Percentiles rank a stretch among this genome's conserved stretches.
phyloP scores from a whole-genome alignment of 495 filamentous ascomycete species.

The Penicillium angulare region DNA sequence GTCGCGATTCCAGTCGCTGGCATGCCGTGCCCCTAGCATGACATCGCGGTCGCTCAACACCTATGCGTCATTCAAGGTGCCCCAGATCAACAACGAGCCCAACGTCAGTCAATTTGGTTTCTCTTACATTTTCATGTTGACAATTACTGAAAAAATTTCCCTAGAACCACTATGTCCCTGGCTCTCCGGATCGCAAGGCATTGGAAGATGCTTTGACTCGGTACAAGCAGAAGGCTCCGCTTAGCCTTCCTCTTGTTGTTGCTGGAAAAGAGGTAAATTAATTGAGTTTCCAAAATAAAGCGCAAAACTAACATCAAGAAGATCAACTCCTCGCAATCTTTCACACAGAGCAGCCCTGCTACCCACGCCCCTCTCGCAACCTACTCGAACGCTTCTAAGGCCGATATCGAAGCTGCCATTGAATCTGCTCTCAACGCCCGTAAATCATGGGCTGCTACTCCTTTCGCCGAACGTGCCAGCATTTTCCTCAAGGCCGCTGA shows the following conservation, averaged over 20 bases:
- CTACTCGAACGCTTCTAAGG: constrained; percentile 71
- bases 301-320: constrained; percentile 8
- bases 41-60: constrained; percentile 39
- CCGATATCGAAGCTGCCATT: constrained; percentile 74
- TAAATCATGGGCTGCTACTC: constrained; percentile 72
- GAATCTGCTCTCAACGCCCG: constrained; percentile 78
- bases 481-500: constrained; percentile 93
- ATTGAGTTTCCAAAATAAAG: neutral
- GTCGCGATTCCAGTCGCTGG: constrained; percentile 21
- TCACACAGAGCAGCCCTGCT: constrained; percentile 70
- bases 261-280: constrained; percentile 68
- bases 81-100: constrained; percentile 84
- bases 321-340: constrained; percentile 36
- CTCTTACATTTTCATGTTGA: neutral
- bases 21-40: constrained; percentile 25
- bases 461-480: constrained; percentile 87
- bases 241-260: constrained; percentile 76
- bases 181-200: constrained; percentile 70
- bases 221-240: constrained; percentile 31
- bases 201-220: constrained; percentile 67
- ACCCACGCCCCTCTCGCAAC: constrained; percentile 73
- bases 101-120: constrained; percentile 61
- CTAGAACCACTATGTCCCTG: constrained; percentile 85
- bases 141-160: neutral
- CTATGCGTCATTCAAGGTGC: constrained; percentile 82